Evolutionary conservation across 2,329 filamentous ascomycete species (phyloP).

Genomic region (Juglanconis juglandina): DNA sequence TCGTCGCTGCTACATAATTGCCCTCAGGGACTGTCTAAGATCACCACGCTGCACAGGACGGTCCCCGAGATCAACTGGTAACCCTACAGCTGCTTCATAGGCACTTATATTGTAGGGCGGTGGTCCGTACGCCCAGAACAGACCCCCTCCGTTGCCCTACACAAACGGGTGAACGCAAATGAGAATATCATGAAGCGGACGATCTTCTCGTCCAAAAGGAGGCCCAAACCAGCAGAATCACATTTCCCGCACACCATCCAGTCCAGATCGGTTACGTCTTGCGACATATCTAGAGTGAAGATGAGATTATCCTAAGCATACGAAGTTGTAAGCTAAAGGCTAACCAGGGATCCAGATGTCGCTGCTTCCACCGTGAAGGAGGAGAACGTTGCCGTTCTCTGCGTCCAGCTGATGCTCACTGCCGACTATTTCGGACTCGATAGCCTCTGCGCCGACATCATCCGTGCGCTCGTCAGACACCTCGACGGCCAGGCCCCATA

Average conservation of each 20-base stretch:
- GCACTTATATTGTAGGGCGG: no score
- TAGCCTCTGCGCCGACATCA: not conserved
- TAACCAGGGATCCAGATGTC: not conserved
- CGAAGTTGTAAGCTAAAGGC: no score
- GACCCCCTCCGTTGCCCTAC: no score
- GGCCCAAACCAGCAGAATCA: not conserved
- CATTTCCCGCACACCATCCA: not conserved
- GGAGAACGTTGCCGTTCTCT: not conserved
- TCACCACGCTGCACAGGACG: no score
- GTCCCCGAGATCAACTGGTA: no score
- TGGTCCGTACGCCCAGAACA: no score
- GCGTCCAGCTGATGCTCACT: not conserved
- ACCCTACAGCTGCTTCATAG: no score
- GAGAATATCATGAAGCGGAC: no score
- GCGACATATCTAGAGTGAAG: not conserved
- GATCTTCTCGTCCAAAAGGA: not conserved
- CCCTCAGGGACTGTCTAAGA: no score
- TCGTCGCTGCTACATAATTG: no score
- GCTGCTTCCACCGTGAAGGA: not conserved
- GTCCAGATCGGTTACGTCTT: constrained; percentile 32
- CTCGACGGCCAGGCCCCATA: not conserved
- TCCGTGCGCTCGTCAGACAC: not conserved
- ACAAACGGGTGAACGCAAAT: not conserved
- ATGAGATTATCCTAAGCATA: not conserved
- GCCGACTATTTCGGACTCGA: not conserved